phyloP scores from a whole-genome alignment of 768 basidiomycete genomes.

The Fomitopsis serialis region DNA sequence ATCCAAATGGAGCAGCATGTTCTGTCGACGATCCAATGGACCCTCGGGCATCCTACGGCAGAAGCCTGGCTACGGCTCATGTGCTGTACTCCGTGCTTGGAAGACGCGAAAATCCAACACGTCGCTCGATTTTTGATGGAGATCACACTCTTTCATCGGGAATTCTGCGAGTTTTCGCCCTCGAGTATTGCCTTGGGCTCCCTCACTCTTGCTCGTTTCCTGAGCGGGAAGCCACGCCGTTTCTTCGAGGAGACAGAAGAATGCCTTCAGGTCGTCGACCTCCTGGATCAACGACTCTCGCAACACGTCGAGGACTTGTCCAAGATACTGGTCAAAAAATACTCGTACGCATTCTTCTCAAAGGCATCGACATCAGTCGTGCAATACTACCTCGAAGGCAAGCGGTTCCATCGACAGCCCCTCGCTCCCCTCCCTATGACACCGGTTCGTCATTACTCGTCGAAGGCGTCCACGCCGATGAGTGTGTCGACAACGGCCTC shows the following conservation, averaged over 20 bases:
- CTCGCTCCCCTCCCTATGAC: slow-evolving; percentile 58
- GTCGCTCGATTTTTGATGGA: slow-evolving; percentile 99
- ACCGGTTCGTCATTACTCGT: slow-evolving; percentile 42
- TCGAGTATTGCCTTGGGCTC: slow-evolving; percentile 89
- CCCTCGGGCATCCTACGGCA: slow-evolving; percentile 93
- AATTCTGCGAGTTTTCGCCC: slow-evolving; percentile 82
- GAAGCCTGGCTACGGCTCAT: slow-evolving; percentile 93
- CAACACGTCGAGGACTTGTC: slow-evolving; percentile 91
- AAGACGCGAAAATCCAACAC: slow-evolving; percentile 89
- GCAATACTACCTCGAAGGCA: slow-evolving; percentile 90
- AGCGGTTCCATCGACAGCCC: slow-evolving; percentile 55
- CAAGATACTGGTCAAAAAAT: slow-evolving; percentile 96
- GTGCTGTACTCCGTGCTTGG: slow-evolving; percentile 68
- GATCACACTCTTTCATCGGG: slow-evolving; percentile 95
- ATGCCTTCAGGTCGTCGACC: slow-evolving; percentile 77
- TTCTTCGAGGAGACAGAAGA: slow-evolving; percentile 83
- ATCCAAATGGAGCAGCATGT: slow-evolving; percentile 99
- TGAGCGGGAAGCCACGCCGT: slow-evolving; percentile 76
- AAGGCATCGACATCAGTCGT: slow-evolving; percentile 92
- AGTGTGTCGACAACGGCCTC: slow-evolving; percentile 71
- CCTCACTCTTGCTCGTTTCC: slow-evolving; percentile 81
- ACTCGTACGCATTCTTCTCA: slow-evolving; percentile 94
- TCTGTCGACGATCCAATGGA: slow-evolving; percentile 94
- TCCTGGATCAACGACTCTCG: slow-evolving; percentile 80
- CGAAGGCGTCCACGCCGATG: slow-evolving; percentile 63